These are phyloP conservation scores for Gossypioides kirkii DNA, from an alignment of 345 rosid species.

Conservation along the genomic window DNA sequence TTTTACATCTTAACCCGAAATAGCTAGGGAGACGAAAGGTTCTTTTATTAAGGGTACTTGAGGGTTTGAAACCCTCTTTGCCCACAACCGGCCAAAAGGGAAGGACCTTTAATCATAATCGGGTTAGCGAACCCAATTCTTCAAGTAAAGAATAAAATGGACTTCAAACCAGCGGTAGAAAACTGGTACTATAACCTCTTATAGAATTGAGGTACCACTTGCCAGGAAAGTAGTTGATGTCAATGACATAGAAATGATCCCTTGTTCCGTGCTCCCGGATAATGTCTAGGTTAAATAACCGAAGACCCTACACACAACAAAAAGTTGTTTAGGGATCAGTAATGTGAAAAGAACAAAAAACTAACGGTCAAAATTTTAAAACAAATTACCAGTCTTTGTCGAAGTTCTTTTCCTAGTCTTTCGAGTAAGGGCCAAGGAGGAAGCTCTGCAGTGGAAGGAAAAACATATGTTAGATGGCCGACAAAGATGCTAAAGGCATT, in stretches of 20 bases:
- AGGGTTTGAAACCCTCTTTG: no score
- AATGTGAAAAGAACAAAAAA: not conserved
- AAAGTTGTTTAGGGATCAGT: not conserved
- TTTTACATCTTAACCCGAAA: no score
- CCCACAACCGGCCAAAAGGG: no score
- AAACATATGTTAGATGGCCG: constrained; percentile 5
- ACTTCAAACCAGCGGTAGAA: not conserved
- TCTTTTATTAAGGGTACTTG: no score
- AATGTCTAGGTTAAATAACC: constrained; percentile 72
- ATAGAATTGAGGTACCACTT: constrained; percentile 19
- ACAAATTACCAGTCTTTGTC: constrained; percentile 46
- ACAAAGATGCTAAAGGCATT: not conserved
- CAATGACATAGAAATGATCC: constrained; percentile 64
- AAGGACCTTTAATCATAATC: no score
- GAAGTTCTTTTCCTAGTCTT: constrained; percentile 72
- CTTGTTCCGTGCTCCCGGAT: constrained; percentile 65
- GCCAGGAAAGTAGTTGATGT: constrained; percentile 83
- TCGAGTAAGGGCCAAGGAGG: constrained; percentile 69
- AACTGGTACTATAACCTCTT: not conserved
- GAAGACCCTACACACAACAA: constrained; percentile 44
- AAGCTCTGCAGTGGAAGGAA: constrained; percentile 47
- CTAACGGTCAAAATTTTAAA: not conserved
- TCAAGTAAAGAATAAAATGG: not conserved
- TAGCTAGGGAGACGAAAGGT: no score
- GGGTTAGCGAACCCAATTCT: no score